Conservation (phyloP, 148 eudicot species). For the Amaranthus palmeri region DNA sequence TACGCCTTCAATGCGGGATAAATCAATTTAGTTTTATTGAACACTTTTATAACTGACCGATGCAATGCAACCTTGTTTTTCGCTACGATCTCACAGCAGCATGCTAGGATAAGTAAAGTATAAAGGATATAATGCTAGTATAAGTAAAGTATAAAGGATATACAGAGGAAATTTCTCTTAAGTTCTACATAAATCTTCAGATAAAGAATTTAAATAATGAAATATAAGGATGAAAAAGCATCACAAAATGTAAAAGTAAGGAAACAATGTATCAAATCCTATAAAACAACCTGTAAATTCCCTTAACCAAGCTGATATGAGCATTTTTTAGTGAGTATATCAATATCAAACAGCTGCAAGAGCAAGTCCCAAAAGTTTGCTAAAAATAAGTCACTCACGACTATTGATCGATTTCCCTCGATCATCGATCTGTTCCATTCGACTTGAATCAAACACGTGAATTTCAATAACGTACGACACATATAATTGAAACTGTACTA, state of each 20-base stretch:
- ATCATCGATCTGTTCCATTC: neutral
- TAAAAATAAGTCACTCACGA: neutral
- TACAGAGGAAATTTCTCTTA: constrained; percentile 3
- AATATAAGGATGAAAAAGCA: neutral
- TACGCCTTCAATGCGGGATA: too few relatives aligned
- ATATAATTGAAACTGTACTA: neutral
- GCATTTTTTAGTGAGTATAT: neutral
- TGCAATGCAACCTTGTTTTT: neutral
- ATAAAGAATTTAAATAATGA: neutral
- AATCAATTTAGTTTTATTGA: too few relatives aligned
- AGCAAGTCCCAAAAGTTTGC: neutral
- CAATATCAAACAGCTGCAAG: neutral
- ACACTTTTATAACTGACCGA: neutral
- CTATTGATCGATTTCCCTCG: neutral
- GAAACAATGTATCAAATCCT: neutral
- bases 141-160: neutral
- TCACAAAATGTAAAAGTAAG: neutral
- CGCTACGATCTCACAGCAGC: neutral
- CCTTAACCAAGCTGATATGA: neutral
- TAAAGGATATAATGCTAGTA: constrained; percentile 13
- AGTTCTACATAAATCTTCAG: constrained; percentile 1
- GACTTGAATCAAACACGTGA: neutral
- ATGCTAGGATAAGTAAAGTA: neutral
- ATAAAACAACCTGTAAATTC: neutral
- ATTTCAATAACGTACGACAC: neutral